phyloP scores from a whole-genome alignment of 1,284 basidiomycete genomes.

The Malassezia brasiliensis region DNA sequence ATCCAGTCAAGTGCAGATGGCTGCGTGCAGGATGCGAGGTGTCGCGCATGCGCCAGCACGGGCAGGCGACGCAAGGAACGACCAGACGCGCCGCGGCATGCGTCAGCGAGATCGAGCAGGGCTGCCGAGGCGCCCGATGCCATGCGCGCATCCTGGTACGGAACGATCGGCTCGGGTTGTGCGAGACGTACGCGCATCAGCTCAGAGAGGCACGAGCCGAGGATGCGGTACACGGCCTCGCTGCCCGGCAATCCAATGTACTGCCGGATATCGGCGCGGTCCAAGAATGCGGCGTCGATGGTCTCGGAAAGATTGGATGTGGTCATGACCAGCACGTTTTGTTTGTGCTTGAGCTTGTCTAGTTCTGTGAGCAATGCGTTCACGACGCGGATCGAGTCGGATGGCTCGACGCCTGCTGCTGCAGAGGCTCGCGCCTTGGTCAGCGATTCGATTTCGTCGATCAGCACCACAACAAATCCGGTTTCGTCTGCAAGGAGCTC shows the following conservation, averaged over 20 bases:
- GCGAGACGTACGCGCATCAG: conserved; percentile 68
- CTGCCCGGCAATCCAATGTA: conserved; percentile 81
- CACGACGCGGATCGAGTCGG: conserved; percentile 89
- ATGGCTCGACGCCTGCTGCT: conserved; percentile 84
- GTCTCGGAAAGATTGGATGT: conserved; percentile 91
- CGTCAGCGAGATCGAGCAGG: conserved; percentile 60
- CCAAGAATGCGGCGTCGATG: conserved; percentile 90
- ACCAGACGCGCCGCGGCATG: conserved; percentile 79
- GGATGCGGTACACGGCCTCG: conserved; percentile 85
- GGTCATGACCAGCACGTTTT: conserved; percentile 90
- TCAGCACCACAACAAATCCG: conserved; percentile 84
- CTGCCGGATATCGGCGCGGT: conserved; percentile 92
- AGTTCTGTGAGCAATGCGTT: conserved; percentile 94
- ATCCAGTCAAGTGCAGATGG: conserved; percentile 3
- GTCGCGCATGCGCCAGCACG: conserved; percentile 75
- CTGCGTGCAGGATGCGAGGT: conserved; percentile 38
- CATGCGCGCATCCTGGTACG: background rate
- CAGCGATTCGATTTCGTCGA: conserved; percentile 89
- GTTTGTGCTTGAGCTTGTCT: conserved; percentile 82
- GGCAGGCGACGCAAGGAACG: conserved; percentile 78
- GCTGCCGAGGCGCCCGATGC: conserved; percentile 17
- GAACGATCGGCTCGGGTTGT: background rate
- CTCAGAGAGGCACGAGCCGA: conserved; percentile 72
- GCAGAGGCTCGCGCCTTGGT: conserved; percentile 89
- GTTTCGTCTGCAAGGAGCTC: conserved; percentile 79